phyloP scores from a whole-genome alignment of 1,284 basidiomycete genomes.

The Pisolithus thermaeus region DNA sequence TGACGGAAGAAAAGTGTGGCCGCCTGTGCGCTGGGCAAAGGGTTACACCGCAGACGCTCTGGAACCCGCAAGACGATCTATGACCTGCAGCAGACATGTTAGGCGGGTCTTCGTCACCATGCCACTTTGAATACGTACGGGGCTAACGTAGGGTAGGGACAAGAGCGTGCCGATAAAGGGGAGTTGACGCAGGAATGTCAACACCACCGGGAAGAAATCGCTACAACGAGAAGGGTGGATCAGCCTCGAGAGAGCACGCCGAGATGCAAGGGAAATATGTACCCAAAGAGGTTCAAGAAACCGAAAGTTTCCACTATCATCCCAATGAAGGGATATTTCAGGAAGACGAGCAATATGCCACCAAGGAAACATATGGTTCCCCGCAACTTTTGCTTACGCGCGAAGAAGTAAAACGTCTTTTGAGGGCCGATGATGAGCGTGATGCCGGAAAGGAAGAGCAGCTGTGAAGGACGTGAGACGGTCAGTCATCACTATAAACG shows the following conservation, averaged over 20 bases:
- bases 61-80: conserved; percentile 71
- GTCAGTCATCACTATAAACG: neutral
- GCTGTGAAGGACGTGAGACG: conserved; percentile 38
- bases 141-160: conserved; percentile 79
- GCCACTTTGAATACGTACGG: conserved; percentile 37
- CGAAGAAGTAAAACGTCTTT: conserved; percentile 98
- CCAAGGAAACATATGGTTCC: conserved; percentile 92
- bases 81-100: conserved; percentile 38
- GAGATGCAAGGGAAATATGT: conserved; percentile 28
- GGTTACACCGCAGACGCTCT: conserved; percentile 67
- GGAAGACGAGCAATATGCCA: conserved; percentile 82
- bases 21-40: neutral
- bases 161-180: conserved; percentile 89
- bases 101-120: neutral
- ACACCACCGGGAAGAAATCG: conserved; percentile 98
- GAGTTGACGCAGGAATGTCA: conserved; percentile 93
- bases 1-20: neutral
- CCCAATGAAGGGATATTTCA: conserved; percentile 91
- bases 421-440: conserved; percentile 93
- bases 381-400: conserved; percentile 90
- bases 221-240: conserved; percentile 44
- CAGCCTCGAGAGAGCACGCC: conserved; percentile 8
- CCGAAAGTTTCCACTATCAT: conserved; percentile 94
- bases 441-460: conserved; percentile 88
- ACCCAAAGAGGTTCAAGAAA: conserved; percentile 98